phyloP scores from a whole-genome alignment of 2,329 filamentous ascomycete genomes.

The Ilyonectria destructans region DNA sequence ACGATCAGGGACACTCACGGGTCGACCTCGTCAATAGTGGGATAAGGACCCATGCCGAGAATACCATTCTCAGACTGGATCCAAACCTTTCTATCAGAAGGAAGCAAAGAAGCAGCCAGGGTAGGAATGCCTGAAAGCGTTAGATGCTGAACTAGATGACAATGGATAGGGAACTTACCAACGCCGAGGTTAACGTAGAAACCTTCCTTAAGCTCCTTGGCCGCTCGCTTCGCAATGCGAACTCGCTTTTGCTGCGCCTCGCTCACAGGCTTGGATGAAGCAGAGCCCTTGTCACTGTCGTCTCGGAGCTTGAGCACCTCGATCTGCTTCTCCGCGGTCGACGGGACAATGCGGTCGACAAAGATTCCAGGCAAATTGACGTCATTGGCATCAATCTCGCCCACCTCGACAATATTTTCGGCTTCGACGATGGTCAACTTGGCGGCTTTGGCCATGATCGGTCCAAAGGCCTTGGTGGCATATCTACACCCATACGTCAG shows the following conservation, averaged over 20 bases:
- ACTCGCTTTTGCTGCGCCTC: constrained; percentile 72
- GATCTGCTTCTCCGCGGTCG: constrained; percentile 79
- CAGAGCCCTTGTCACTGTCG: constrained; percentile 55
- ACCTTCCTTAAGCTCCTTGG: constrained; percentile 85
- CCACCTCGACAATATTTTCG: constrained; percentile 84
- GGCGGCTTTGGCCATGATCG: constrained; percentile 87
- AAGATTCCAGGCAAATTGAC: constrained; percentile 88
- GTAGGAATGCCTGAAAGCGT: constrained; percentile 79
- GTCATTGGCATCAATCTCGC: constrained; percentile 80
- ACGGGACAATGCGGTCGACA: constrained; percentile 85
- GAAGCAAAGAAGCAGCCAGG: constrained; percentile 84
- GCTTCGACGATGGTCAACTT: constrained; percentile 86
- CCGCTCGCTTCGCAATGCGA: constrained; percentile 83
- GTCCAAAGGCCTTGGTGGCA: constrained; percentile 82
- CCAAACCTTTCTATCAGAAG: constrained; percentile 80
- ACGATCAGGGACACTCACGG: constrained; percentile 57
- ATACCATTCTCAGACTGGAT: constrained; percentile 92
- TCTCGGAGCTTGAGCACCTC: constrained; percentile 77
- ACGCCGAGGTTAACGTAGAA: constrained; percentile 88
- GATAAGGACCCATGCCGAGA: constrained; percentile 87
- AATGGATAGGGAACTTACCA: constrained; percentile 50
- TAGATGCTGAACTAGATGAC: neutral
- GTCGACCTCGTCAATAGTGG: constrained; percentile 80
- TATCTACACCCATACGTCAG: constrained; percentile 60
- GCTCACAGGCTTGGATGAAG: constrained; percentile 59